phyloP scores from a whole-genome alignment of 1,139 yeast genomes.

The Kluyveromyces sp. region DNA sequence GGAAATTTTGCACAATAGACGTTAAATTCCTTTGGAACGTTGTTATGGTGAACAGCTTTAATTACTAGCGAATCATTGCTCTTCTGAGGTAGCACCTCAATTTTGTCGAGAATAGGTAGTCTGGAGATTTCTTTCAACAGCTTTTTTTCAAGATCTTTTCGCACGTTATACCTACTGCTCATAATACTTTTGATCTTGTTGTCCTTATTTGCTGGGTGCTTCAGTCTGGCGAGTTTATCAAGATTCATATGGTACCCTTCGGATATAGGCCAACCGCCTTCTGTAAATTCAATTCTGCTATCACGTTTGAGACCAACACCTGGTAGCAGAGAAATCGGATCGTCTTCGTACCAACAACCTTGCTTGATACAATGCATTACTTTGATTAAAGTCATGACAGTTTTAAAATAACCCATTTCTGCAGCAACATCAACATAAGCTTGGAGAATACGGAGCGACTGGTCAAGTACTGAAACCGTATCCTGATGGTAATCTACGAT shows the following conservation, averaged over 20 bases:
- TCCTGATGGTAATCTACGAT: slow-evolving; percentile 95
- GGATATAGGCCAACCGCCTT: slow-evolving; percentile 20
- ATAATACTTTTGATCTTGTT: slow-evolving; percentile 12
- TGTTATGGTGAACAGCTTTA: slow-evolving; percentile 46
- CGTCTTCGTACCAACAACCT: slow-evolving; percentile 78
- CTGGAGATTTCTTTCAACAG: slow-evolving; percentile 43
- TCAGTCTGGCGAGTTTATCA: slow-evolving; percentile 31
- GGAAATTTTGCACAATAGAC: slow-evolving; percentile 79
- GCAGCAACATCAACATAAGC: slow-evolving; percentile 88
- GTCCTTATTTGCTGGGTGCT: slow-evolving; percentile 3
- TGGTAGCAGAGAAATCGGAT: slow-evolving; percentile 62
- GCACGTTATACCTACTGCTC: slow-evolving; percentile 12
- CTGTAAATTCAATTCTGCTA: slow-evolving; percentile 26
- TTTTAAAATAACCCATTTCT: slow-evolving; percentile 64
- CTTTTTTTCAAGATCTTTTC: slow-evolving; percentile 21
- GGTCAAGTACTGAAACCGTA: slow-evolving; percentile 88
- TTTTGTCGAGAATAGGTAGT: slow-evolving; percentile 38
- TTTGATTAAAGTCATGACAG: slow-evolving; percentile 53
- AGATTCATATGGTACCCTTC: slow-evolving; percentile 18
- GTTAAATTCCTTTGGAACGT: slow-evolving; percentile 49
- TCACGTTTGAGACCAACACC: slow-evolving; percentile 45
- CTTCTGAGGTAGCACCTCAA: slow-evolving; percentile 31
- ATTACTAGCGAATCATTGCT: slow-evolving; percentile 37
- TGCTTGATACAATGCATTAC: slow-evolving; percentile 88
- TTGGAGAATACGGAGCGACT: slow-evolving; percentile 86